phyloP scores from a whole-genome alignment of 208 protist genomes.

The Wallacemonas sp. region DNA sequence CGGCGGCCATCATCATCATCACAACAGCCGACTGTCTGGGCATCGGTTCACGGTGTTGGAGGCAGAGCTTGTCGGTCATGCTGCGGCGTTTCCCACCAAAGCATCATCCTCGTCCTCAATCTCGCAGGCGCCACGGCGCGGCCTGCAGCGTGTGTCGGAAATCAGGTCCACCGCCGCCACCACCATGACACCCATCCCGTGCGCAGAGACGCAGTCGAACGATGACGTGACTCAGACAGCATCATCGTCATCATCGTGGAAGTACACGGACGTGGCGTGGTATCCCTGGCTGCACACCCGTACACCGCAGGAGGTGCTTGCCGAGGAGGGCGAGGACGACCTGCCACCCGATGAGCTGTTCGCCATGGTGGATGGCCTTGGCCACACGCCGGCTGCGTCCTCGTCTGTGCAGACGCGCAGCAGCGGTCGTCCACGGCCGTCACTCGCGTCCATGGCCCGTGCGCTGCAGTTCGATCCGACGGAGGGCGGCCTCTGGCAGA shows the following conservation, averaged over 20 bases:
- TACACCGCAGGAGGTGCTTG: constrained; percentile 4
- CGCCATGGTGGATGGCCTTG: neutral
- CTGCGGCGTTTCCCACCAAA: too few relatives aligned
- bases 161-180: too few relatives aligned
- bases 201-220: neutral
- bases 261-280: constrained; percentile 4
- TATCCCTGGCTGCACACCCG: constrained; percentile 14
- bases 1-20: too few relatives aligned
- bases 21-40: too few relatives aligned
- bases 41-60: too few relatives aligned
- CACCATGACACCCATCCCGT: too few relatives aligned
- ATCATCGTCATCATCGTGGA: neutral
- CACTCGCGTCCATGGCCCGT: neutral
- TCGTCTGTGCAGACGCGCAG: too few relatives aligned
- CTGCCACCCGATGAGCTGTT: neutral
- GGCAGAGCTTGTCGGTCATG: constrained; percentile 18
- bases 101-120: too few relatives aligned
- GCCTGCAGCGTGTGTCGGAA: too few relatives aligned
- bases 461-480: constrained; percentile 58
- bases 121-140: too few relatives aligned
- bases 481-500: constrained; percentile 69
- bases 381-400: too few relatives aligned
- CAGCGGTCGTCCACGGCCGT: too few relatives aligned
- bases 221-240: neutral
- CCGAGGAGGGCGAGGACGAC: constrained; percentile 12